Evolutionary conservation across 208 protist species (phyloP).

Genomic region (Phytomonas serpens): DNA sequence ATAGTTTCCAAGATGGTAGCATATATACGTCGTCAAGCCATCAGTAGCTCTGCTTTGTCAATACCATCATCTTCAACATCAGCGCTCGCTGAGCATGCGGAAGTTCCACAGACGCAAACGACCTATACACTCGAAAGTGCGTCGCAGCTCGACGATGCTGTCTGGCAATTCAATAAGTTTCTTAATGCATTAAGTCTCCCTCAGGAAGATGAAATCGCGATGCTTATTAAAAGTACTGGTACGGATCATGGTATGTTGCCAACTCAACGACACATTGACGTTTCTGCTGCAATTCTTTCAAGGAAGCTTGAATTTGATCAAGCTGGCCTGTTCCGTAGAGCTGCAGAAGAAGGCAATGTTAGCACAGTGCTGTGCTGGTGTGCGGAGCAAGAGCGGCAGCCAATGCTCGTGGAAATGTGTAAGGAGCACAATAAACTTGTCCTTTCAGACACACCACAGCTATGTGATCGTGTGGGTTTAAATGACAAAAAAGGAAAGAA

Average conservation of each 20-base stretch:
- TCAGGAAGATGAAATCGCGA: not conserved
- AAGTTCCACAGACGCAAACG: not conserved
- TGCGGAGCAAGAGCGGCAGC: constrained; percentile 60
- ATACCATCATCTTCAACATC: not conserved
- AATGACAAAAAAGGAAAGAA: constrained; percentile 8
- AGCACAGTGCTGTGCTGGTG: constrained; percentile 56
- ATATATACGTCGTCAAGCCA: not conserved
- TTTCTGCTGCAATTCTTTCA: constrained; percentile 53
- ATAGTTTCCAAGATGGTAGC: not conserved
- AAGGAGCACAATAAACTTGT: constrained; percentile 39
- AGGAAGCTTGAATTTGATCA: constrained; percentile 46
- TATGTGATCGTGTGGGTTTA: not conserved
- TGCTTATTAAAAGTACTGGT: not conserved
- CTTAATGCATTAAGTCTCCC: not conserved
- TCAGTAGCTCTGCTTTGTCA: not conserved
- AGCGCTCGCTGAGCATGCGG: not conserved
- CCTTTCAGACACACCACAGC: not conserved
- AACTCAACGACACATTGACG: constrained; percentile 27
- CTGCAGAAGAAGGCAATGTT: constrained; percentile 34
- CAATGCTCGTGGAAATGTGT: constrained; percentile 48
- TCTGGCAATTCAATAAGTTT: not conserved
- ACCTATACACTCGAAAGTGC: not conserved
- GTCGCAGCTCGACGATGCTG: not conserved
- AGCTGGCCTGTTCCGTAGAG: constrained; percentile 40
- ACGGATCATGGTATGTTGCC: not conserved